Percentiles rank a stretch among this genome's conserved stretches.
phyloP scores from a whole-genome alignment of 306 rosid genomes.

The Inga oerstediana region DNA sequence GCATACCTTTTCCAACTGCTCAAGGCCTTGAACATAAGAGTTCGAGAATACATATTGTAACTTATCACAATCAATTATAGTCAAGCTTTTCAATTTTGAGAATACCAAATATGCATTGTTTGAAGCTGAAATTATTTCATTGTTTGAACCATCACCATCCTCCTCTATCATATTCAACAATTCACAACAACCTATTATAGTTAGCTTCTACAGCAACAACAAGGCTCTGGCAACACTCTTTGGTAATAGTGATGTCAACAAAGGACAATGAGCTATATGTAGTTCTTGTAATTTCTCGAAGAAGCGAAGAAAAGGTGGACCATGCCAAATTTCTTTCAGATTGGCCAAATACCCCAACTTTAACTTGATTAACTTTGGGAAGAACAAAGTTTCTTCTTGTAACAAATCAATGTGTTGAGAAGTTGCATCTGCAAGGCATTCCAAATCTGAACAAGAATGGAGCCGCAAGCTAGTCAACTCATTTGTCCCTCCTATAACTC shows the following conservation, averaged over 20 bases:
- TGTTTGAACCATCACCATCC: neutral
- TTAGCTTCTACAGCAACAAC: neutral
- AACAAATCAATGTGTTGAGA: neutral
- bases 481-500: neutral
- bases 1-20: neutral
- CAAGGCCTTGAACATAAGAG: neutral
- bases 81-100: neutral
- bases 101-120: neutral
- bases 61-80: neutral
- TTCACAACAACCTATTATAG: neutral
- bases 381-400: no score
- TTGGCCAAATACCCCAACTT: neutral
- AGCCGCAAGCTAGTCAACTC: neutral
- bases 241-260: conserved; percentile 14
- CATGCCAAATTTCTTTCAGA: conserved; percentile 3
- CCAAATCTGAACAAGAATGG: neutral
- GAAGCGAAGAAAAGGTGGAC: neutral
- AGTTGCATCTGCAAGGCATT: neutral
- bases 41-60: neutral
- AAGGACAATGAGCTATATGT: accelerated
- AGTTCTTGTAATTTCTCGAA: conserved; percentile 2
- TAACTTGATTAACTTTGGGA: neutral
- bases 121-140: neutral
- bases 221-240: neutral
- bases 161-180: neutral